These are phyloP conservation scores for Thielaviopsis euricoi DNA, from an alignment of 2,329 filamentous ascomycete species.

Conservation along the genomic window DNA sequence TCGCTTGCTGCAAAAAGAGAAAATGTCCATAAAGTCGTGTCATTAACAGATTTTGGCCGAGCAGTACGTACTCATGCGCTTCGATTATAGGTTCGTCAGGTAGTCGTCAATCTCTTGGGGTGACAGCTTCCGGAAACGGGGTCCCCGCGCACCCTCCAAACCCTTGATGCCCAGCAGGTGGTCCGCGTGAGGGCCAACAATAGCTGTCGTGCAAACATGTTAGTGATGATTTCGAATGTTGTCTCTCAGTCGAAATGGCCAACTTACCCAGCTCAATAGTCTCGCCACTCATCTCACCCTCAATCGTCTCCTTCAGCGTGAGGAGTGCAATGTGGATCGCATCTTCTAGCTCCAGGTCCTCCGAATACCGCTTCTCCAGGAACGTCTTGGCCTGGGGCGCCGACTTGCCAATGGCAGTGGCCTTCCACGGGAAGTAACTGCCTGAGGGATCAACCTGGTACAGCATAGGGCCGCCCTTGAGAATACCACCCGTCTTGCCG, in stretches of 20 bases:
- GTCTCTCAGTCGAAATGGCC: not conserved
- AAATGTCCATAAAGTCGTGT: conserved; percentile 11
- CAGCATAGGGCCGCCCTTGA: conserved; percentile 90
- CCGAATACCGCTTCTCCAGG: conserved; percentile 96
- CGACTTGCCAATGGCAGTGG: conserved; percentile 96
- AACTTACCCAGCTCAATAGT: conserved; percentile 87
- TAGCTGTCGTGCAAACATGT: conserved; percentile 38
- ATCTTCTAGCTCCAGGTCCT: conserved; percentile 91
- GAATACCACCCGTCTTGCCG: conserved; percentile 84
- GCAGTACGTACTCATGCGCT: conserved; percentile 1
- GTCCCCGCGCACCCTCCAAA: conserved; percentile 68
- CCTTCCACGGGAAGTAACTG: conserved; percentile 99
- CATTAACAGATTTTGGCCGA: conserved; percentile 10
- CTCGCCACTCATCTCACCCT: conserved; percentile 97
- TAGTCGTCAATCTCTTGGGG: conserved; percentile 99
- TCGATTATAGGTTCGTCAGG: conserved; percentile 78
- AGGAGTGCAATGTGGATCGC: conserved; percentile 95
- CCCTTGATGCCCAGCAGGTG: conserved; percentile 84
- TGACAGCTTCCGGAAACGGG: conserved; percentile 83
- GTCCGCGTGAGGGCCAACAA: conserved; percentile 86
- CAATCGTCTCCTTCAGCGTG: conserved; percentile 97
- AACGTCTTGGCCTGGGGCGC: conserved; percentile 98
- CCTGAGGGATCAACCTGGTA: conserved; percentile 99
- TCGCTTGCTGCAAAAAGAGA: conserved; percentile 1
- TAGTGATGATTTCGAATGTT: conserved; percentile 14